A percentile compares a stretch with the other conserved stretches of the same genome.
These are phyloP conservation scores for Glarea lozoyensis DNA, from an alignment of 495 filamentous ascomycete species.

Conservation along the genomic window DNA sequence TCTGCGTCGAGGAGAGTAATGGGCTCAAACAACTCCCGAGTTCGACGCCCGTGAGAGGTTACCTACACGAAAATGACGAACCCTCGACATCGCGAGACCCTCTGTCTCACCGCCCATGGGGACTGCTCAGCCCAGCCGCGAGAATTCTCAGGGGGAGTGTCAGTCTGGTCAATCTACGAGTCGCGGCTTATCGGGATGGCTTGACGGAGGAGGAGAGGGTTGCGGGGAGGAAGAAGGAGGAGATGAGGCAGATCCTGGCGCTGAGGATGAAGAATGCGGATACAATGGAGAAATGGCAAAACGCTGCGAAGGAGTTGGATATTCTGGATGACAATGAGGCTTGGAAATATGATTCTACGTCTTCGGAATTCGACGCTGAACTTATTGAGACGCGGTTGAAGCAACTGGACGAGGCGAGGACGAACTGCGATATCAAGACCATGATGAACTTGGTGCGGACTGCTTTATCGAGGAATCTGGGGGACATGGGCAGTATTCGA, in stretches of 20 bases:
- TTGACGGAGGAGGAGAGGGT: constrained; percentile 45
- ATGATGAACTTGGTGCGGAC: constrained; percentile 83
- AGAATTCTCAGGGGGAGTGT: constrained; percentile 10
- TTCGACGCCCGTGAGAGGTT: constrained; percentile 8
- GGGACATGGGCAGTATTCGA: constrained; percentile 73
- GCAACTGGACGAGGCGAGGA: constrained; percentile 68
- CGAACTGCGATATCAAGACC: constrained; percentile 58
- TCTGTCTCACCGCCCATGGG: constrained; percentile 6
- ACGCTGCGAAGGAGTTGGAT: constrained; percentile 70
- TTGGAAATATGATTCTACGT: constrained; percentile 57
- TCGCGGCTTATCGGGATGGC: constrained; percentile 45
- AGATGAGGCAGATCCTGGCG: constrained; percentile 54
- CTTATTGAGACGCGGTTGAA: constrained; percentile 60
- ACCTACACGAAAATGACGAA: constrained; percentile 7
- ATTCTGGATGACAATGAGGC: constrained; percentile 66
- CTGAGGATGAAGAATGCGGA: constrained; percentile 54
- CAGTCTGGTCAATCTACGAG: constrained; percentile 31
- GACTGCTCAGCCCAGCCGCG: constrained; percentile 11
- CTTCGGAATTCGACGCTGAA: constrained; percentile 56
- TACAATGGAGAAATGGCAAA: constrained; percentile 55
- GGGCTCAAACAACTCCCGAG: constrained; percentile 2
- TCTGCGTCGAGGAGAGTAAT: constrained; percentile 10
- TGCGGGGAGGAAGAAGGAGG: constrained; percentile 38
- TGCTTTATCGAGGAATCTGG: constrained; percentile 68
- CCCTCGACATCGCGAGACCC: background rate